These are phyloP conservation scores for Tremella fuciformis DNA, from an alignment of 768 basidiomycete genomes.

Conservation along the genomic window DNA sequence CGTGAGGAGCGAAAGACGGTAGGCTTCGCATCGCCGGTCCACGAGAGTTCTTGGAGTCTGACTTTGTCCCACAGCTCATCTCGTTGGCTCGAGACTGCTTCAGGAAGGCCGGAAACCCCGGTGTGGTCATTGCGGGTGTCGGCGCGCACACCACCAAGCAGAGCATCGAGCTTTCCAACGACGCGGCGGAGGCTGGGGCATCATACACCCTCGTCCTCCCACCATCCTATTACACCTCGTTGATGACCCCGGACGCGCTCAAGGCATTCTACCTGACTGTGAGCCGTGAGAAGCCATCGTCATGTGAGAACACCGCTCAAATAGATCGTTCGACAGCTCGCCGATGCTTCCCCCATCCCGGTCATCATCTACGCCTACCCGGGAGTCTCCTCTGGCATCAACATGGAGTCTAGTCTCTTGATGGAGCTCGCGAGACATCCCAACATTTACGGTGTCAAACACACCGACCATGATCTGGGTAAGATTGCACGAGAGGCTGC, in stretches of 20 bases:
- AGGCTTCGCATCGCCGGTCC: no score
- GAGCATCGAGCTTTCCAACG: constrained; percentile 20
- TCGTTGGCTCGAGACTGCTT: no score
- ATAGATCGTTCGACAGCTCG: constrained; percentile 40
- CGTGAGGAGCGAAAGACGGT: no score
- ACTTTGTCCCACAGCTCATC: no score
- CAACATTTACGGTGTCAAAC: constrained; percentile 53
- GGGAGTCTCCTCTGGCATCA: constrained; percentile 50
- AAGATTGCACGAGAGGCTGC: no score
- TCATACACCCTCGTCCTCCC: constrained; percentile 31
- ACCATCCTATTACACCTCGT: constrained; percentile 35
- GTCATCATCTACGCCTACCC: constrained; percentile 51
- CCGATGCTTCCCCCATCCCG: constrained; percentile 47
- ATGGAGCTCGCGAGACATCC: constrained; percentile 46
- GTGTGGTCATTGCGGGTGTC: no score
- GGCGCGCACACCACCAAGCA: constrained; percentile 34
- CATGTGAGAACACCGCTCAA: neutral
- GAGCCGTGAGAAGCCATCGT: constrained; percentile 5
- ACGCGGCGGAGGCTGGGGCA: constrained; percentile 28
- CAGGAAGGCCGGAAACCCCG: no score
- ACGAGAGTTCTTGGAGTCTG: no score
- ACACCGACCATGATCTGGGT: constrained; percentile 52
- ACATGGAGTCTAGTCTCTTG: constrained; percentile 49
- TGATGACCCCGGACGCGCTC: constrained; percentile 41
- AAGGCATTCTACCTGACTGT: constrained; percentile 46